These are phyloP conservation scores for Pseudogymnoascus sp. DNA, from an alignment of 2,329 filamentous ascomycete species.

Conservation along the genomic window DNA sequence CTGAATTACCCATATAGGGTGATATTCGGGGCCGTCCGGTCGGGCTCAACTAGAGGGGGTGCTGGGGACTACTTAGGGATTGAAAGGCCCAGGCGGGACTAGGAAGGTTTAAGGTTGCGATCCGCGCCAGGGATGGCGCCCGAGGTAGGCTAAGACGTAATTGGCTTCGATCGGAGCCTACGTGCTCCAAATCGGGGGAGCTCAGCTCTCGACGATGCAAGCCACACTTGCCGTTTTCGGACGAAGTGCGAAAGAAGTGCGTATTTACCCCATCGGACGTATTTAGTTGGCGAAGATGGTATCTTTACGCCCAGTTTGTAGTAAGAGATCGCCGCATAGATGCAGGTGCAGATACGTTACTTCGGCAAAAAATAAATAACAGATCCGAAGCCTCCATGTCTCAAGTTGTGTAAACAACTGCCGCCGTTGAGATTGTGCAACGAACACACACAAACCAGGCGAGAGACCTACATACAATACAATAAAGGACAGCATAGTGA, in stretches of 20 bases:
- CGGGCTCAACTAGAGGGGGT: background rate
- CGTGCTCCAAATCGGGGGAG: background rate
- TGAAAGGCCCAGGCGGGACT: background rate
- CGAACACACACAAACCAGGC: background rate
- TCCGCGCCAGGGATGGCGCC: slow-evolving; percentile 11
- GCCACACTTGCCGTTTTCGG: background rate
- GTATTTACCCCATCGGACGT: background rate
- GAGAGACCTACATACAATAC: background rate
- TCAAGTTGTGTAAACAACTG: background rate
- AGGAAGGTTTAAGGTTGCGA: slow-evolving; percentile 11
- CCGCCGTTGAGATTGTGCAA: no score
- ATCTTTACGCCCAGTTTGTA: no score
- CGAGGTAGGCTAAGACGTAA: background rate
- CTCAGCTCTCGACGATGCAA: background rate
- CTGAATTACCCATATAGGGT: background rate
- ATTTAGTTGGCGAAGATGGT: no score
- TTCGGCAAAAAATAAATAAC: background rate
- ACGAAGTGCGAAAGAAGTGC: background rate
- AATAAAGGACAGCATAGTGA: background rate
- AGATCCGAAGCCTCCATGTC: background rate
- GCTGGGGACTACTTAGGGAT: background rate
- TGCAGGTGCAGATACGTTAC: background rate
- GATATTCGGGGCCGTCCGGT: background rate
- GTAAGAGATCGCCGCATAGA: background rate
- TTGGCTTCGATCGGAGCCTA: background rate